Percentiles rank a stretch among this genome's conserved stretches.
These are phyloP conservation scores for Globisporangium takayamanum DNA, from an alignment of 352 stramenopile species.

Conservation along the genomic window DNA sequence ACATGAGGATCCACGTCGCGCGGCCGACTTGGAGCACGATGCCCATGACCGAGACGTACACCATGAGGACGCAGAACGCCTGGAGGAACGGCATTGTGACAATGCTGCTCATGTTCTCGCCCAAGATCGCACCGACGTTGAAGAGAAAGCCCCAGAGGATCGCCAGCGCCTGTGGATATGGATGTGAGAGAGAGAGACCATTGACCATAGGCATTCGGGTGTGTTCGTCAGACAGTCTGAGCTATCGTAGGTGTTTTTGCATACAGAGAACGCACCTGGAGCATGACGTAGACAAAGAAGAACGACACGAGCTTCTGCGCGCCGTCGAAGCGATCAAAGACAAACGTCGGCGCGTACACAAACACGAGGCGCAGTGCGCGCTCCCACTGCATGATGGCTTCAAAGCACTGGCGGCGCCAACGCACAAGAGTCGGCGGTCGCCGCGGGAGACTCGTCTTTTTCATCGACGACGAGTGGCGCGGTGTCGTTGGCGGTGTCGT, in stretches of 20 bases:
- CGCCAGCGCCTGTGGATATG: slow-evolving; percentile 42
- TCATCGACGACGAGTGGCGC: too few species aligned
- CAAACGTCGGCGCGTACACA: slow-evolving; percentile 40
- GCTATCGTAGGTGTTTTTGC: background rate
- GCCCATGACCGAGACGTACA: slow-evolving; percentile 81
- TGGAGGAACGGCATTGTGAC: slow-evolving; percentile 74
- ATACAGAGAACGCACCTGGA: slow-evolving; percentile 22
- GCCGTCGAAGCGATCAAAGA: slow-evolving; percentile 44
- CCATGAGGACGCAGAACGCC: slow-evolving; percentile 66
- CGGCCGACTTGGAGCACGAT: slow-evolving; percentile 81
- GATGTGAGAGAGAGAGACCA: background rate
- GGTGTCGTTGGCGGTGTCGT: too few species aligned
- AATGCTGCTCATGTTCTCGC: slow-evolving; percentile 84
- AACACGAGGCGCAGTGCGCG: slow-evolving; percentile 48
- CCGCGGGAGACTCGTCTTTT: background rate
- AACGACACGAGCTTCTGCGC: slow-evolving; percentile 59
- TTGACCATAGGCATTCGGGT: background rate
- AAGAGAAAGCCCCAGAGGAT: slow-evolving; percentile 87
- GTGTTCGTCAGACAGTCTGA: background rate
- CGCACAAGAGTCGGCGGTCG: slow-evolving; percentile 16
- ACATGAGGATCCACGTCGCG: slow-evolving; percentile 85
- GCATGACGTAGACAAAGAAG: slow-evolving; percentile 84
- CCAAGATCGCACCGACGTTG: slow-evolving; percentile 76
- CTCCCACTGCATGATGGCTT: slow-evolving; percentile 66
- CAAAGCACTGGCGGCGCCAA: slow-evolving; percentile 57